These are phyloP conservation scores for Gaillardinia entomophila DNA, from an alignment of 805 yeast species.

Conservation along the genomic window DNA sequence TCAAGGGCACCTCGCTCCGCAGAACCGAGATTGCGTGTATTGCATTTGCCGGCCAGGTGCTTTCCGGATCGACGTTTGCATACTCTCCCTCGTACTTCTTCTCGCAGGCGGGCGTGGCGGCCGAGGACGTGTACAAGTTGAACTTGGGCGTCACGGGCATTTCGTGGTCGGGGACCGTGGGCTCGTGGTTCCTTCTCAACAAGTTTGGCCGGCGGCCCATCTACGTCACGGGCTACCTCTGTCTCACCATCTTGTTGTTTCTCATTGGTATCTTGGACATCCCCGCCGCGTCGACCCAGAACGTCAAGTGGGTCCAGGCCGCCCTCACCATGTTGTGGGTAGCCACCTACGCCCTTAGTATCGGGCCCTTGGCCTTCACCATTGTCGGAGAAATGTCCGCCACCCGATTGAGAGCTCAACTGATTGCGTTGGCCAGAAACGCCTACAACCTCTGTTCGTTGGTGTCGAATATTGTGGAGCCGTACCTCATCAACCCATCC, in stretches of 20 bases:
- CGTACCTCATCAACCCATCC: slow-evolving; percentile 5
- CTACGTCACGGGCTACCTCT: slow-evolving; percentile 2
- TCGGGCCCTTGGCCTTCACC: slow-evolving; percentile 8
- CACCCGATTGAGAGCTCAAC: slow-evolving; percentile 7
- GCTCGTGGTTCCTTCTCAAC: slow-evolving; percentile 6
- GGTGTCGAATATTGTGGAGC: slow-evolving; percentile 6
- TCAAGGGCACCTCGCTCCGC: slow-evolving; percentile 4
- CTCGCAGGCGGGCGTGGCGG: slow-evolving; percentile 6
- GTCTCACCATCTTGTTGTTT: slow-evolving; percentile 2
- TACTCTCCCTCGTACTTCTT: slow-evolving; percentile 6
- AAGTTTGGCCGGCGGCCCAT: slow-evolving; percentile 5
- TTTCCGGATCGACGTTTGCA: slow-evolving; percentile 6
- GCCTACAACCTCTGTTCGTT: slow-evolving; percentile 5
- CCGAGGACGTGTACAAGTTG: slow-evolving; percentile 5
- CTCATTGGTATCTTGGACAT: slow-evolving; percentile 4
- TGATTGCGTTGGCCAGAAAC: slow-evolving; percentile 6
- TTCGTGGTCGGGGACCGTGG: slow-evolving; percentile 5
- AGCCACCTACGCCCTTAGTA: slow-evolving; percentile 8
- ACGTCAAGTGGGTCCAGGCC: slow-evolving; percentile 19
- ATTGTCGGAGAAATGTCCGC: slow-evolving; percentile 6
- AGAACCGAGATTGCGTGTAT: slow-evolving; percentile 6
- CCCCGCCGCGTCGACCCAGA: slow-evolving; percentile 10
- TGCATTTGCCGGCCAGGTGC: slow-evolving; percentile 6
- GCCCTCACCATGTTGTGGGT: slow-evolving; percentile 11
- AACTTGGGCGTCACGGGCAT: slow-evolving; percentile 7